phyloP scores from a whole-genome alignment of 1,284 basidiomycete species.

The Ustilago loliicola region DNA sequence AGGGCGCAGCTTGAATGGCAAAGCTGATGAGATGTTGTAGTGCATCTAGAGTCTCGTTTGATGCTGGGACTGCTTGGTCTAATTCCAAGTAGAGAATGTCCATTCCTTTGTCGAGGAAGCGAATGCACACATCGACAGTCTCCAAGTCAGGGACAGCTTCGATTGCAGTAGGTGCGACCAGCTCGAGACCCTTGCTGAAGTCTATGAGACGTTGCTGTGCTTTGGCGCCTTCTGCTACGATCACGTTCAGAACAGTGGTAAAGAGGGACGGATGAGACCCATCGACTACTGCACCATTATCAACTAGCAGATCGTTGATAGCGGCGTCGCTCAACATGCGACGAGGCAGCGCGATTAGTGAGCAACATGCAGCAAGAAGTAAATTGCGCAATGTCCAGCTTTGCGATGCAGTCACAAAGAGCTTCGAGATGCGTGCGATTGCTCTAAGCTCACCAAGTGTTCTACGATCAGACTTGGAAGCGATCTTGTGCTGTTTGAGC shows the following conservation, averaged over 20 bases:
- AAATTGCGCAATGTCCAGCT: slow-evolving; percentile 46
- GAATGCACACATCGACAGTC: slow-evolving; percentile 41
- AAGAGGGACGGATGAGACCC: slow-evolving; percentile 19
- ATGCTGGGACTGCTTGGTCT: slow-evolving; percentile 29
- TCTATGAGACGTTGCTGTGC: slow-evolving; percentile 32
- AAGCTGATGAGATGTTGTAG: slow-evolving; percentile 31
- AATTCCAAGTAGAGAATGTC: slow-evolving; percentile 44
- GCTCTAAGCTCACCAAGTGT: slow-evolving; percentile 39
- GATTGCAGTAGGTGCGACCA: slow-evolving; percentile 17
- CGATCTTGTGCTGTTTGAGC: slow-evolving; percentile 35
- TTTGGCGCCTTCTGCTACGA: slow-evolving; percentile 32
- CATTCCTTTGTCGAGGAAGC: slow-evolving; percentile 50
- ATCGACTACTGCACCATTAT: slow-evolving; percentile 8
- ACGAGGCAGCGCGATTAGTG: slow-evolving; percentile 37
- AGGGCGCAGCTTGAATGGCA: slow-evolving; percentile 31
- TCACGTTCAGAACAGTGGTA: slow-evolving; percentile 9
- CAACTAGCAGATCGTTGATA: slow-evolving; percentile 21
- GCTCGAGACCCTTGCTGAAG: slow-evolving; percentile 44
- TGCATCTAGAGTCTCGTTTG: slow-evolving; percentile 20
- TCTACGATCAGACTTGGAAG: slow-evolving; percentile 27
- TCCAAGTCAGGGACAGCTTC: slow-evolving; percentile 44
- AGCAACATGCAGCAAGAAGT: slow-evolving; percentile 39
- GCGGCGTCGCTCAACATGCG: slow-evolving; percentile 30
- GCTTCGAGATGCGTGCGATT: slow-evolving; percentile 40
- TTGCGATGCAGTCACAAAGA: slow-evolving; percentile 30